A percentile compares a stretch with the other conserved stretches of the same genome.
Evolutionary conservation across 78 protist genomes (phyloP).

Genomic region (Fonticula alba): DNA sequence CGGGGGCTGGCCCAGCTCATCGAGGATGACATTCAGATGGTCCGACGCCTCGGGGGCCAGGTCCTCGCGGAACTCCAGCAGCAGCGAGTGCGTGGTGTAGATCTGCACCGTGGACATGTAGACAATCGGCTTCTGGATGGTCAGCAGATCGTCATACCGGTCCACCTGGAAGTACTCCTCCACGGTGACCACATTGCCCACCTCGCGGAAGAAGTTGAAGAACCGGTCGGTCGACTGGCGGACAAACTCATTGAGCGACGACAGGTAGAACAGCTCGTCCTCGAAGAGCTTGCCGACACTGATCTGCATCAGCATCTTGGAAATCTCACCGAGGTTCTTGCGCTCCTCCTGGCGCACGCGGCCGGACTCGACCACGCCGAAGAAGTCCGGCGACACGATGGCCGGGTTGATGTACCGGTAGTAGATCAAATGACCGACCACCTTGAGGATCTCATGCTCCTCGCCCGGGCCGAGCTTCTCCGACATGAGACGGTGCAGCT

Average conservation of each 20-base stretch:
- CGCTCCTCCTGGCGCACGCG: not conserved
- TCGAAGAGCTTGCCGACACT: not conserved
- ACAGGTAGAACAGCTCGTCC: not conserved
- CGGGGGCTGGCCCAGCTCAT: not conserved
- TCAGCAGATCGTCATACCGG: not conserved
- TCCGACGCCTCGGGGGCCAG: not conserved
- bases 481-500: not conserved
- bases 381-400: constrained; percentile 10
- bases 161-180: constrained; percentile 5
- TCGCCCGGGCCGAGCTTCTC: not conserved
- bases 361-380: not conserved
- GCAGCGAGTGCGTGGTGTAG: not conserved
- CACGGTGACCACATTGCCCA: no score
- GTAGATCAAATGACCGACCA: constrained; percentile 4
- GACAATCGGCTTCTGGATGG: not conserved
- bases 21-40: not conserved
- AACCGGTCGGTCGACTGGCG: not conserved
- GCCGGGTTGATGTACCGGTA: constrained; percentile 19
- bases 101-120: constrained; percentile 2
- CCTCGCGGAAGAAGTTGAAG: not conserved
- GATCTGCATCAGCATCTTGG: constrained; percentile 5
- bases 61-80: not conserved
- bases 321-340: constrained; percentile 7
- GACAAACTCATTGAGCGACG: not conserved
- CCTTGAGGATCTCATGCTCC: not conserved